Percentiles rank a stretch among this genome's conserved stretches.
These are phyloP conservation scores for Cenococcum geophilum DNA, from an alignment of 495 filamentous ascomycete genomes.

Conservation along the genomic window DNA sequence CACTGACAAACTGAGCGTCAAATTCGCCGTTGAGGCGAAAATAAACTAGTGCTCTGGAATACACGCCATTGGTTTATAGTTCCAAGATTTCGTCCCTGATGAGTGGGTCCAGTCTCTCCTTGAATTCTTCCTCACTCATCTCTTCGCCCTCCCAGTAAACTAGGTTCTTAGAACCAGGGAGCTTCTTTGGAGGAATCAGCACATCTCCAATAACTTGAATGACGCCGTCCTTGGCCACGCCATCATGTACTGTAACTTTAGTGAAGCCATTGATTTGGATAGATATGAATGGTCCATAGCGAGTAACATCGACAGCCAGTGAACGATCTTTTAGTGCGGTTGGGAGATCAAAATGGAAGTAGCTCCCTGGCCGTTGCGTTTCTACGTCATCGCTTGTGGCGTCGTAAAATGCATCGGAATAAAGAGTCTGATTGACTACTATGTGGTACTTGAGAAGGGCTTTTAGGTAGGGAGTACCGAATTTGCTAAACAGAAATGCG, in stretches of 20 bases:
- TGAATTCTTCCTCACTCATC: constrained; percentile 59
- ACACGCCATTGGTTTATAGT: constrained; percentile 8
- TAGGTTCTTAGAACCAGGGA: constrained; percentile 32
- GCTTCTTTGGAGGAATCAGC: constrained; percentile 64
- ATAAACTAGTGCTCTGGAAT: too few relatives aligned
- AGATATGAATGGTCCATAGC: constrained; percentile 53
- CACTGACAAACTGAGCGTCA: too few relatives aligned
- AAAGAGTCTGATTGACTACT: constrained; percentile 67
- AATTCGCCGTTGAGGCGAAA: too few relatives aligned
- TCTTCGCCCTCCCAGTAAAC: constrained; percentile 45
- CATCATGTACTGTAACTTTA: constrained; percentile 57
- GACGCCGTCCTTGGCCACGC: constrained; percentile 64
- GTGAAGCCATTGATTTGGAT: constrained; percentile 68
- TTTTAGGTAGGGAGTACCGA: constrained; percentile 62
- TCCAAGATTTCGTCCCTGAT: constrained; percentile 34
- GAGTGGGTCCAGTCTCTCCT: constrained; percentile 48
- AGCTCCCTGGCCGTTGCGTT: constrained; percentile 19
- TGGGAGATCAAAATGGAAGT: constrained; percentile 51
- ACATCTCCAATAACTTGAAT: constrained; percentile 66
- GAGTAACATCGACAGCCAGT: constrained; percentile 61
- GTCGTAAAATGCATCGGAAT: constrained; percentile 71
- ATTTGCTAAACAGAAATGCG: constrained; percentile 69
- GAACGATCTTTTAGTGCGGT: constrained; percentile 56
- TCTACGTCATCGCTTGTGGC: constrained; percentile 32
- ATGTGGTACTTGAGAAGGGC: constrained; percentile 74